A percentile compares a stretch with the other conserved stretches of the same genome.
These are phyloP conservation scores for Macadamia tetraphylla DNA, from an alignment of 164 flowering plant species.

Conservation along the genomic window DNA sequence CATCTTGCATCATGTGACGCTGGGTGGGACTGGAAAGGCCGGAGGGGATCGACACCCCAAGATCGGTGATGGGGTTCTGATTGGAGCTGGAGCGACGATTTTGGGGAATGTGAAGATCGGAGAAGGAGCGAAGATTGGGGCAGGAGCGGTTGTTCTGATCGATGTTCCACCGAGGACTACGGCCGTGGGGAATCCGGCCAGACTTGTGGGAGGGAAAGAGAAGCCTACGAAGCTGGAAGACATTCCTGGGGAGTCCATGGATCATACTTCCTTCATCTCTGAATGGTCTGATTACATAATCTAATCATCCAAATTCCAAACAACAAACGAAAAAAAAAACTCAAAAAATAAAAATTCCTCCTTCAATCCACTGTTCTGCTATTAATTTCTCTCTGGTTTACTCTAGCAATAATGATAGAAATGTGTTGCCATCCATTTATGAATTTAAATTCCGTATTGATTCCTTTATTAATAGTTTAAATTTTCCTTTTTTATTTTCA, in stretches of 20 bases:
- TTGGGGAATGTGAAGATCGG: slow-evolving; percentile 54
- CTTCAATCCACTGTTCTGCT: too few species aligned
- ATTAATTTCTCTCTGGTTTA: too few species aligned
- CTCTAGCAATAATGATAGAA: too few species aligned
- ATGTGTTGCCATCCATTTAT: too few species aligned
- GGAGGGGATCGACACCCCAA: slow-evolving; percentile 61
- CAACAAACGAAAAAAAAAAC: too few species aligned
- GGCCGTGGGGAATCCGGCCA: slow-evolving; percentile 63
- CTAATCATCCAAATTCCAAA: slow-evolving; percentile 7
- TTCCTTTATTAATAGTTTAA: too few species aligned
- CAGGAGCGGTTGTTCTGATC: slow-evolving; percentile 57
- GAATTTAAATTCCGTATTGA: too few species aligned
- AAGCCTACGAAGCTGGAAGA: slow-evolving; percentile 41
- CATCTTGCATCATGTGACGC: slow-evolving; percentile 57
- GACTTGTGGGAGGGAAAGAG: slow-evolving; percentile 59
- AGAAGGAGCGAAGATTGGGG: slow-evolving; percentile 66
- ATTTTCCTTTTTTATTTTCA: too few species aligned
- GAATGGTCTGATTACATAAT: slow-evolving; percentile 69
- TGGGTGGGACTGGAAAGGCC: slow-evolving; percentile 60
- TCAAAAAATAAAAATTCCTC: too few species aligned
- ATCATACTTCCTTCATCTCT: slow-evolving; percentile 58
- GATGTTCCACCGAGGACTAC: slow-evolving; percentile 63
- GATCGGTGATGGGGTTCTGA: slow-evolving; percentile 62
- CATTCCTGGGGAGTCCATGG: slow-evolving; percentile 67
- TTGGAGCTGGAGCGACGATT: slow-evolving; percentile 57